phyloP scores from a whole-genome alignment of 2,329 filamentous ascomycete genomes.

The Cladorrhinum sp. region DNA sequence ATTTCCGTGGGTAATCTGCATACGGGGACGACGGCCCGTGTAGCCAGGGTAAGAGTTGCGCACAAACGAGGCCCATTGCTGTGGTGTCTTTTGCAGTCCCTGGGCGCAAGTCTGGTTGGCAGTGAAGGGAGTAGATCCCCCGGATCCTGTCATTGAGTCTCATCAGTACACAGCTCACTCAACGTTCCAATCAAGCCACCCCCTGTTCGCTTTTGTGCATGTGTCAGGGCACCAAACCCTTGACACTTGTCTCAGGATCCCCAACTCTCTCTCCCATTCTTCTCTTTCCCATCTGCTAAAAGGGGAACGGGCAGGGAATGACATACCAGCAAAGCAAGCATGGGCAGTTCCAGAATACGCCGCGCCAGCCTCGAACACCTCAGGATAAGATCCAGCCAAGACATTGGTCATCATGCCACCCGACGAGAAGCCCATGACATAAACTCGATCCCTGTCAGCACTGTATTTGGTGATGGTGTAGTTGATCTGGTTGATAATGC shows the following conservation, averaged over 20 bases:
- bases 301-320: not conserved
- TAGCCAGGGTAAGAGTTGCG: conserved; percentile 30
- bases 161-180: too few relatives aligned
- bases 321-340: conserved; percentile 28
- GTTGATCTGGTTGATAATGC: conserved; percentile 51
- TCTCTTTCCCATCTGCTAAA: not conserved
- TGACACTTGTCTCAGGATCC: not conserved
- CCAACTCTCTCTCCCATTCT: not conserved
- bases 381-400: conserved; percentile 33
- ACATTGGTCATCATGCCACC: conserved; percentile 41
- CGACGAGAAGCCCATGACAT: conserved; percentile 42
- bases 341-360: conserved; percentile 31
- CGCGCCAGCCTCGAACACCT: conserved; percentile 33
- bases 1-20: conserved; percentile 32
- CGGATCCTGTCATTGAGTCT: conserved; percentile 11
- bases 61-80: conserved; percentile 30
- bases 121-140: conserved; percentile 21
- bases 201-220: too few relatives aligned
- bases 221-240: too few relatives aligned
- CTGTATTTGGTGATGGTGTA: conserved; percentile 47
- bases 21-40: conserved; percentile 29
- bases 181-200: not conserved
- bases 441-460: conserved; percentile 45
- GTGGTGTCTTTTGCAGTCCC: conserved; percentile 25
- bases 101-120: conserved; percentile 31